These are phyloP conservation scores for Truncatella angustata DNA, from an alignment of 2,329 filamentous ascomycete genomes.

Conservation along the genomic window DNA sequence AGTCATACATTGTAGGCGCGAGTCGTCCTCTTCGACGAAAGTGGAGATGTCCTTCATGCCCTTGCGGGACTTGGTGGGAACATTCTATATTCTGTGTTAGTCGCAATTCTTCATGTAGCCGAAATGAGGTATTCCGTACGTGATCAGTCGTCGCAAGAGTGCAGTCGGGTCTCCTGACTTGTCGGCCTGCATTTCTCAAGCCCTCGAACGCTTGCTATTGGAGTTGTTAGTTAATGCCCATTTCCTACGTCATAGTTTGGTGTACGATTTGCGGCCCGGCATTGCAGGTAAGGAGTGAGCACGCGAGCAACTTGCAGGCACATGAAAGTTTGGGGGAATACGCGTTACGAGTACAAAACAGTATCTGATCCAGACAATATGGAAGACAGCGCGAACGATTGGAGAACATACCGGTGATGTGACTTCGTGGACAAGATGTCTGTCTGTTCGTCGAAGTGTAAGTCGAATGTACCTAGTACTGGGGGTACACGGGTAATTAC, in stretches of 20 bases:
- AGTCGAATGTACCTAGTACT: slow-evolving; percentile 1
- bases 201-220: slow-evolving; percentile 91
- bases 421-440: slow-evolving; percentile 97
- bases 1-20: slow-evolving; percentile 88
- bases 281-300: not conserved
- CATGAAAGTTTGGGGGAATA: not conserved
- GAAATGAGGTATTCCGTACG: slow-evolving; percentile 52
- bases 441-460: slow-evolving; percentile 52
- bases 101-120: not conserved
- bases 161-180: slow-evolving; percentile 91
- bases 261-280: too few species aligned
- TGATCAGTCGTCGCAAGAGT: slow-evolving; percentile 96
- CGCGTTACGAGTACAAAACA: not conserved
- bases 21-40: slow-evolving; percentile 95
- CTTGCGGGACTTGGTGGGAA: slow-evolving; percentile 88
- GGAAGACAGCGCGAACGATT: not conserved
- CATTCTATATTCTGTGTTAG: slow-evolving; percentile 62
- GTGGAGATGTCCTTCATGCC: slow-evolving; percentile 89
- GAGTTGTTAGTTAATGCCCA: not conserved
- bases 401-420: slow-evolving; percentile 66
- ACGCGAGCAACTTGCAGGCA: not conserved
- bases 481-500: slow-evolving; percentile 23
- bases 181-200: slow-evolving; percentile 81
- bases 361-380: not conserved
- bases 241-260: not conserved